Evolutionary conservation across 73 alveolate genomes (phyloP).

Genomic region (Effrenium voratum): DNA sequence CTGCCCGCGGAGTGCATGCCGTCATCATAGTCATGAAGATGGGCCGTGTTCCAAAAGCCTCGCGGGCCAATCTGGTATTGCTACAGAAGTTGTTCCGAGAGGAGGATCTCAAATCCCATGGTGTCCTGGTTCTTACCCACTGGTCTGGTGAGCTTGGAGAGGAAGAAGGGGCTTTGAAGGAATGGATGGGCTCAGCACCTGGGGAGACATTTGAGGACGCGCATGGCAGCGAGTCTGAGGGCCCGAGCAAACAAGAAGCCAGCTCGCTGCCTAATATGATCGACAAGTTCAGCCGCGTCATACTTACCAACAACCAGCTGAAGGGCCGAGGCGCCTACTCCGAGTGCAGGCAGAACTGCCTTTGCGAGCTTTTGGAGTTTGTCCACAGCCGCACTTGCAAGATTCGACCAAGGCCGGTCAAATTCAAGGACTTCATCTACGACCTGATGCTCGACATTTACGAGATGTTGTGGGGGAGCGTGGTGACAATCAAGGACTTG

Average conservation of each 20-base stretch:
- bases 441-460: background rate
- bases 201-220: too few relatives aligned
- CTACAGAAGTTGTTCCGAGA: background rate
- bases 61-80: background rate
- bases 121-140: slow-evolving; percentile 28
- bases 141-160: slow-evolving; percentile 28
- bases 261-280: background rate
- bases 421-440: background rate
- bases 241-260: too few relatives aligned
- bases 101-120: background rate
- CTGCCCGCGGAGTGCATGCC: slow-evolving; percentile 5
- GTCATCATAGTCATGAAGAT: slow-evolving; percentile 51
- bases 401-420: background rate
- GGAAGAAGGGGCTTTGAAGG: background rate
- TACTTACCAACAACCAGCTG: slow-evolving; percentile 54
- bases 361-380: background rate
- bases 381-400: background rate
- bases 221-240: too few relatives aligned
- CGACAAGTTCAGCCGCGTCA: background rate
- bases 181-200: background rate
- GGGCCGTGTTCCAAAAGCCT: background rate
- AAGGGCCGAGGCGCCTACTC: slow-evolving; percentile 29
- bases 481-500: background rate
- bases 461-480: background rate
- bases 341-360: slow-evolving; percentile 33